Evolutionary conservation across 2,329 filamentous ascomycete genomes (phyloP).

Genomic region (Acrocalymma vagum): DNA sequence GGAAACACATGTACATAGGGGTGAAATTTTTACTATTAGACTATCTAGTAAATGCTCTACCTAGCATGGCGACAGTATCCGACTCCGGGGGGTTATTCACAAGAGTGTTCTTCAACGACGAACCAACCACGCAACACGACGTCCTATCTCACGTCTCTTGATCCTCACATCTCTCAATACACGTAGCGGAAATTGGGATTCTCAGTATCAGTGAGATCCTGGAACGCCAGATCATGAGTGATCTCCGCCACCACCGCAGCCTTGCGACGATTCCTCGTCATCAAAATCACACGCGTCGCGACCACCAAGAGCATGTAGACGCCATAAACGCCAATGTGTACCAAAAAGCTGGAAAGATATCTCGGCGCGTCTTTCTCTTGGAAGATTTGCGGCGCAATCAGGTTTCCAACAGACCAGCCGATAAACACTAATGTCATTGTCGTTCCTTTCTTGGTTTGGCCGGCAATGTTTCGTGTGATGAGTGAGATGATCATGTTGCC

Average conservation of each 20-base stretch:
- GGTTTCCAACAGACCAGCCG: constrained; percentile 8
- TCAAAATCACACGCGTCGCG: constrained; percentile 12
- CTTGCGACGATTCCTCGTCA: constrained; percentile 12
- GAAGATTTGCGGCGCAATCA: constrained; percentile 21
- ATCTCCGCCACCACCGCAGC: constrained; percentile 3
- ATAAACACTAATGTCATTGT: constrained; percentile 19
- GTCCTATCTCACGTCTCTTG: no score
- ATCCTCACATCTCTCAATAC: constrained; percentile 5
- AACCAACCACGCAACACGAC: no score
- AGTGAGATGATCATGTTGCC: constrained; percentile 24
- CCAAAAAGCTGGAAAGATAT: constrained; percentile 16
- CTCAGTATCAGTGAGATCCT: constrained; percentile 67
- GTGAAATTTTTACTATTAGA: no score
- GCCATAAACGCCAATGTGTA: constrained; percentile 17
- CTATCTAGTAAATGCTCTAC: no score
- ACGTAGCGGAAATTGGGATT: constrained; percentile 66
- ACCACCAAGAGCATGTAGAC: constrained; percentile 10
- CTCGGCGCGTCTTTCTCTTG: constrained; percentile 20
- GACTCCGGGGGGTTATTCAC: no score
- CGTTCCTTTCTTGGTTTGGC: constrained; percentile 25
- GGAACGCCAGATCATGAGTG: constrained; percentile 60
- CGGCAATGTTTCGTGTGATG: constrained; percentile 23
- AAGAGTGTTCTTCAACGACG: no score
- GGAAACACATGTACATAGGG: no score
- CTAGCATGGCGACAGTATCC: no score